phyloP scores from a whole-genome alignment of 1,284 basidiomycete species.

The Hortiboletus rubellus region DNA sequence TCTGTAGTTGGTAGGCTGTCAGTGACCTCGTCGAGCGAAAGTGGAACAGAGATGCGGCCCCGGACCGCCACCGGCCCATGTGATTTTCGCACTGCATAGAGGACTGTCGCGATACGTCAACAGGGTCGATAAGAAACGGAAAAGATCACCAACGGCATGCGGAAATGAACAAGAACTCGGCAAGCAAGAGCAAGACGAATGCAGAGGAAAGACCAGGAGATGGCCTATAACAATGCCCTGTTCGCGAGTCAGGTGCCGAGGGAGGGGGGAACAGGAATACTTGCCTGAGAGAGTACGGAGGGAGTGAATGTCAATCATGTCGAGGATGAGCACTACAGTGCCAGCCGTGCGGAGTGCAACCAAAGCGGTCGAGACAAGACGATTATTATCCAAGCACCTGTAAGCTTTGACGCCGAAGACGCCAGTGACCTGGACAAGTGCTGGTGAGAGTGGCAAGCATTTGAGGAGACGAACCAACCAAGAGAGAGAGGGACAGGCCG shows the following conservation, averaged over 20 bases:
- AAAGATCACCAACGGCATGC: constrained; percentile 52
- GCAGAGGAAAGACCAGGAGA: constrained; percentile 41
- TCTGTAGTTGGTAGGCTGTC: constrained; percentile 27
- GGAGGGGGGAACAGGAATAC: not conserved
- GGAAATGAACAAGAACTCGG: constrained; percentile 58
- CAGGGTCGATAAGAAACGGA: not conserved
- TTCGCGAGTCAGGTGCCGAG: not conserved
- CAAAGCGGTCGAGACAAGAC: constrained; percentile 47
- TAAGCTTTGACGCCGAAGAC: constrained; percentile 68
- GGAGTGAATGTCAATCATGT: constrained; percentile 41
- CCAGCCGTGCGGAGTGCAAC: constrained; percentile 45
- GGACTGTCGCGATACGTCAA: constrained; percentile 40
- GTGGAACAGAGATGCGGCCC: constrained; percentile 55
- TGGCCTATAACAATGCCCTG: constrained; percentile 20
- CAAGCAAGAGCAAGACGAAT: constrained; percentile 51
- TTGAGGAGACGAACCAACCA: constrained; percentile 39
- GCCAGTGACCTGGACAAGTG: constrained; percentile 50
- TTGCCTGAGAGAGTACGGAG: constrained; percentile 49
- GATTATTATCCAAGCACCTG: constrained; percentile 59
- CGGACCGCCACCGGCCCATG: constrained; percentile 50
- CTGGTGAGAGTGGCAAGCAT: not conserved
- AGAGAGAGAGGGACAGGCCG: constrained; percentile 45
- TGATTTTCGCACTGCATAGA: constrained; percentile 58
- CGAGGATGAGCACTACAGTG: constrained; percentile 43
- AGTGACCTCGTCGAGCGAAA: constrained; percentile 45